phyloP scores from a whole-genome alignment of 257 asterid genomes.

The Nicotiana tomentosiformis region DNA sequence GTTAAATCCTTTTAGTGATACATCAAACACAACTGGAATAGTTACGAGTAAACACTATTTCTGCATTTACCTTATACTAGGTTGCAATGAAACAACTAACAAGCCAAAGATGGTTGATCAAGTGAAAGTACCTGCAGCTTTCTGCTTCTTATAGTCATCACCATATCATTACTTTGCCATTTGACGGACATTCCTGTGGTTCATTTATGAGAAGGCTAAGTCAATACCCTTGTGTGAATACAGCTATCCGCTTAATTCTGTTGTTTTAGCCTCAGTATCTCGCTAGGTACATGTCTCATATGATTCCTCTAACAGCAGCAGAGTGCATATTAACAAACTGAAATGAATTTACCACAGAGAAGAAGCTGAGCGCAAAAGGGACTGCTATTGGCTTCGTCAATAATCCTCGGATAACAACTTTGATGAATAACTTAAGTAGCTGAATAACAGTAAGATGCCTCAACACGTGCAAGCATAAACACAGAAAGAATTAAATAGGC shows the following conservation, averaged over 20 bases:
- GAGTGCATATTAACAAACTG: background rate
- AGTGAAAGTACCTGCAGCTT: slow-evolving; percentile 6
- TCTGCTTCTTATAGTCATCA: background rate
- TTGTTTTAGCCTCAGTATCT: slow-evolving; percentile 1
- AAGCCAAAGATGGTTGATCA: background rate
- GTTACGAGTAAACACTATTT: background rate
- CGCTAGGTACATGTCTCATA: background rate
- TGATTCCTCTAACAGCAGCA: background rate
- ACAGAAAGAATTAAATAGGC: background rate
- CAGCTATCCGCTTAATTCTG: slow-evolving; percentile 2
- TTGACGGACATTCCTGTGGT: background rate
- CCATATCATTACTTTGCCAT: background rate
- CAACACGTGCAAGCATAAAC: background rate
- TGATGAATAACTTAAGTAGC: background rate
- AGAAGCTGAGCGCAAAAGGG: background rate
- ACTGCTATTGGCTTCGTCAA: background rate
- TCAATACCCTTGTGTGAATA: background rate
- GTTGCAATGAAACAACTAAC: background rate
- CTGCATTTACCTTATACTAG: background rate
- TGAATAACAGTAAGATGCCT: background rate
- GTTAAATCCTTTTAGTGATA: background rate
- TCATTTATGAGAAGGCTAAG: background rate
- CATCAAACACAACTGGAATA: too few relatives aligned
- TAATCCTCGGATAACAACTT: background rate
- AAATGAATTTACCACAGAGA: background rate